Percentiles rank a stretch among this genome's conserved stretches.
Evolutionary conservation across 2,329 filamentous ascomycete species (phyloP).

Genomic region (Talaromyces atroroseus): DNA sequence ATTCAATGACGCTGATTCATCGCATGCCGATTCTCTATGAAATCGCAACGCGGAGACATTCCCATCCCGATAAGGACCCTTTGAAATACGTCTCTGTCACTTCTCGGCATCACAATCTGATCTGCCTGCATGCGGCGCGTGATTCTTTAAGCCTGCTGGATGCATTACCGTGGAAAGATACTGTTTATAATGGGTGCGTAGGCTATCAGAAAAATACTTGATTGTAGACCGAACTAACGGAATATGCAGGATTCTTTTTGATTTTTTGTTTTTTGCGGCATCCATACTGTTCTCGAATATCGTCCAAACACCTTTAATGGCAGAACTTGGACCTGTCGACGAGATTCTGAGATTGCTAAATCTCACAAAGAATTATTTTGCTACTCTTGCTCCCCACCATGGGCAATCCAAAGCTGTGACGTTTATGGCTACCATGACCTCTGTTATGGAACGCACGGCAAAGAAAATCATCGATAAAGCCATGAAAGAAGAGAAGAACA

Average conservation of each 20-base stretch:
- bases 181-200: constrained; percentile 85
- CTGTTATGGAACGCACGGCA: constrained; percentile 88
- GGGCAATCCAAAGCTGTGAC: constrained; percentile 79
- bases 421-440: constrained; percentile 83
- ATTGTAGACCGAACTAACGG: background rate
- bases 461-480: constrained; percentile 79
- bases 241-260: constrained; percentile 65
- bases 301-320: constrained; percentile 80
- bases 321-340: constrained; percentile 54
- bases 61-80: constrained; percentile 65
- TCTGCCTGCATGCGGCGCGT: constrained; percentile 83
- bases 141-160: constrained; percentile 87
- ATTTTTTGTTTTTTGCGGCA: constrained; percentile 87
- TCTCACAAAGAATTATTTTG: constrained; percentile 81
- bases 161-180: constrained; percentile 89
- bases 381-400: constrained; percentile 70
- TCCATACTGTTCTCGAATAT: constrained; percentile 93
- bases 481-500: constrained; percentile 58
- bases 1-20: constrained; percentile 91
- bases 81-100: constrained; percentile 35
- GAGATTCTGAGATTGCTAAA: constrained; percentile 84
- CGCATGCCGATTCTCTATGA: constrained; percentile 92
- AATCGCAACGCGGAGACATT: background rate
- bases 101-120: constrained; percentile 78
- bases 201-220: too few relatives aligned